These are phyloP conservation scores for Aspergillus ostianus DNA, from an alignment of 495 filamentous ascomycete species.

Conservation along the genomic window DNA sequence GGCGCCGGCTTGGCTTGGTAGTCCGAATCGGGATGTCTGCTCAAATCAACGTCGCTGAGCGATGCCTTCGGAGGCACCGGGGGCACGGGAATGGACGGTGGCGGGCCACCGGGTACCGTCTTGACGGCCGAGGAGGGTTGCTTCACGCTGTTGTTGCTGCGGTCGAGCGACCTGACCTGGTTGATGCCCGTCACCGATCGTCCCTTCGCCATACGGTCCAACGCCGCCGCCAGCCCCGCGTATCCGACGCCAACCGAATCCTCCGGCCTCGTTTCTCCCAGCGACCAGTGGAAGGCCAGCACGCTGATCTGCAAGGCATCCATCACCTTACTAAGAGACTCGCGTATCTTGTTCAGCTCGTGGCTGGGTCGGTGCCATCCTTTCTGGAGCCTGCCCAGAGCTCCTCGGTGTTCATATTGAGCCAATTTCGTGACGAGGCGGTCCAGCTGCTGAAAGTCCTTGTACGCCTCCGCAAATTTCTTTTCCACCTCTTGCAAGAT, in stretches of 20 bases:
- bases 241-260: slow-evolving; percentile 27
- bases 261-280: slow-evolving; percentile 20
- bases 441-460: slow-evolving; percentile 49
- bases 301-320: slow-evolving; percentile 27
- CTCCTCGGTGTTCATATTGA: slow-evolving; percentile 46
- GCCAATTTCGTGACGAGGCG: slow-evolving; percentile 48
- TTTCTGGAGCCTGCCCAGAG: slow-evolving; percentile 47
- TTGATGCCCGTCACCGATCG: slow-evolving; percentile 24
- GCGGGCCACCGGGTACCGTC: neutral
- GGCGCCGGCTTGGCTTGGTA: neutral
- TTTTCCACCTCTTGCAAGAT: slow-evolving; percentile 50
- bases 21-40: slow-evolving; percentile 6
- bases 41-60: neutral
- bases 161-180: slow-evolving; percentile 15
- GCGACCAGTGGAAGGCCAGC: slow-evolving; percentile 27
- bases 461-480: slow-evolving; percentile 43
- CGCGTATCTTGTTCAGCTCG: slow-evolving; percentile 23
- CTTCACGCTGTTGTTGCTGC: neutral
- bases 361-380: slow-evolving; percentile 40
- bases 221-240: slow-evolving; percentile 23
- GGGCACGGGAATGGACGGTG: slow-evolving; percentile 9
- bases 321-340: slow-evolving; percentile 22
- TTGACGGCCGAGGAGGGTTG: slow-evolving; percentile 11
- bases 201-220: slow-evolving; percentile 27
- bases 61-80: slow-evolving; percentile 20